These are phyloP conservation scores for Smallanthus sonchifolius DNA, from an alignment of 129 eudicot genomes.

Conservation along the genomic window DNA sequence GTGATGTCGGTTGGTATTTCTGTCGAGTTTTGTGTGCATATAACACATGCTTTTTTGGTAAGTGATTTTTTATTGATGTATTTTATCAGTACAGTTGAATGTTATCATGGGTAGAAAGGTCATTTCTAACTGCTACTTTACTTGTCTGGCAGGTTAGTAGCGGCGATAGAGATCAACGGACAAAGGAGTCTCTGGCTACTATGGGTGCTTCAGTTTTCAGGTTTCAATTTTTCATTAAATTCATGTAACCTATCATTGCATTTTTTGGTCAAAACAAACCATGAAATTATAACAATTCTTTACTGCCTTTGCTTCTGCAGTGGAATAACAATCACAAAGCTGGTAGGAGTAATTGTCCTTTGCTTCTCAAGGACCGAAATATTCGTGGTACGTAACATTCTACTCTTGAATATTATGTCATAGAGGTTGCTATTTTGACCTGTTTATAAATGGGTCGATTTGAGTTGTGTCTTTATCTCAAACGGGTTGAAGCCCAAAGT, in stretches of 20 bases:
- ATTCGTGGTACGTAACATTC: constrained; percentile 91
- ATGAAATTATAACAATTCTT: not conserved
- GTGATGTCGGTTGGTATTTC: constrained; percentile 96
- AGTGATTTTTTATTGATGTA: not conserved
- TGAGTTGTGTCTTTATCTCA: not conserved
- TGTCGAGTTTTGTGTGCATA: constrained; percentile 95
- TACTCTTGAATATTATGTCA: constrained; percentile 16
- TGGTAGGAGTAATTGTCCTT: constrained; percentile 94
- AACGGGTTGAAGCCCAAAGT: not conserved
- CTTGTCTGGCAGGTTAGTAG: constrained; percentile 49
- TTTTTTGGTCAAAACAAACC: not conserved
- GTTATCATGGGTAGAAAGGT: constrained; percentile 1
- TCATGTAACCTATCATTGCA: not conserved
- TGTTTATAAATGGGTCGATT: not conserved
- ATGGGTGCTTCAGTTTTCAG: constrained; percentile 99
- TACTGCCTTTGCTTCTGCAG: constrained; percentile 48
- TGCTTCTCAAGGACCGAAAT: constrained; percentile 88
- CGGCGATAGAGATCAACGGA: constrained; percentile 87
- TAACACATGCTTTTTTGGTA: constrained; percentile 99
- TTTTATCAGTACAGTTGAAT: not conserved
- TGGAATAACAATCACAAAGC: constrained; percentile 92
- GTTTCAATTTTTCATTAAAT: constrained; percentile 24
- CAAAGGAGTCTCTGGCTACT: constrained; percentile 82
- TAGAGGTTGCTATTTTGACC: not conserved
- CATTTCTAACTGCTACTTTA: constrained; percentile 11